A percentile compares a stretch with the other conserved stretches of the same genome.
Conservation (phyloP, 495 filamentous ascomycete species). For the Pseudoneurospora amorphoporcata region DNA sequence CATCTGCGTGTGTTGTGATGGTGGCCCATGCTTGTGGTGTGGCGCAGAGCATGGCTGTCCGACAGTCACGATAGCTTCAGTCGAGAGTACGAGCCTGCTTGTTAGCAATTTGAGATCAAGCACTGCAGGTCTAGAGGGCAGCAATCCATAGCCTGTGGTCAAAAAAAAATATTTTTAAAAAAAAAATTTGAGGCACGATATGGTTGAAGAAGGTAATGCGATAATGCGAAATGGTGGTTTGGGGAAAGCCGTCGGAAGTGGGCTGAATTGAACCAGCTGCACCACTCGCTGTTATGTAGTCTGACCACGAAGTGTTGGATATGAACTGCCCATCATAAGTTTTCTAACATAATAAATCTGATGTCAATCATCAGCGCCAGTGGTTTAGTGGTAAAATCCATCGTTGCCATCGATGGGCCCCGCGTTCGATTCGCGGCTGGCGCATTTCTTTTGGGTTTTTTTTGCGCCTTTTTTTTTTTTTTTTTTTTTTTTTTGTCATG, state of each 20-base stretch:
- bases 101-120: neutral
- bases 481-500: neutral
- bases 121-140: neutral
- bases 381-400: constrained; percentile 46
- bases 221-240: neutral
- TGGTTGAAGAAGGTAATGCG: neutral
- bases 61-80: neutral
- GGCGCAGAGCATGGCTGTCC: neutral
- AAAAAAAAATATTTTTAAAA: neutral
- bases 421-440: constrained; percentile 42
- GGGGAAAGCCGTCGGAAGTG: neutral
- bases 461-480: neutral
- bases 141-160: neutral
- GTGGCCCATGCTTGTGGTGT: neutral
- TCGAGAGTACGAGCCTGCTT: neutral
- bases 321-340: rapidly evolving
- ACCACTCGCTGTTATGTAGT: neutral
- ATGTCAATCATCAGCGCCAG: constrained; percentile 8
- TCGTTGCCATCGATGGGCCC: constrained; percentile 45
- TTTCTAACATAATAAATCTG: rapidly evolving
- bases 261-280: neutral
- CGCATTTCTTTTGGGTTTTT: constrained; percentile 15
- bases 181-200: neutral
- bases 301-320: neutral
- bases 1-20: neutral